Evolutionary conservation across 768 basidiomycete species (phyloP), one percentile per base, ranked within the genome.

Genomic region (Boletellus emodensis): DNA sequence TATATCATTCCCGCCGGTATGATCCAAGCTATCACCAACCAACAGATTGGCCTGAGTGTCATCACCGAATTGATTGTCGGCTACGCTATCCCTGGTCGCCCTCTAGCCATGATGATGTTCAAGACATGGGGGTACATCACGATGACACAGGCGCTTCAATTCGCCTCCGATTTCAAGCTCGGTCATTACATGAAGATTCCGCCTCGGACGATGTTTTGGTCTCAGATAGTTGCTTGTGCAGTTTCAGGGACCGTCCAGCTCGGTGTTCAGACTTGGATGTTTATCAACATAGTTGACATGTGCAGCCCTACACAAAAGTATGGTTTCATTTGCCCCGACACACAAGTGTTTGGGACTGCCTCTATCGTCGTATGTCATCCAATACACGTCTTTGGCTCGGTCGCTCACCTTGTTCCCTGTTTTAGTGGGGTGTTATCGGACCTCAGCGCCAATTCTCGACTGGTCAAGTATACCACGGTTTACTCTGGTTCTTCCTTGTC

Each of bases 91-190:
- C 77, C 77, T 60, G 87, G 87, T 14, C 78, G 76, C 44, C 85
- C 88, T 3, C 76, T 87, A 51, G 85, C 87, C 0, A 82, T 86
- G 80, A 85, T 88, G 86, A 82, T 87, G 78, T 87, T 83, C 73
- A 85, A 84, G 70, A 83, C 78, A 4, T 86, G 78, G 70, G 83
- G 82, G n/a, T 86, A 85, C 61, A 77, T 84, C 39, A 79, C 82
- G 1, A 80, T 84, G 80, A 55, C 70, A 18, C 77, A 78, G 72
- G 85, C 83, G 1, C 76, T 87, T 64, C 70, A 75, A 50, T 87
- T 87, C 63, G 74, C 83, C 4, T 72, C 76, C 41, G 87, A 88
- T 63, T 83, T 88, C 66, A 90, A 89, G 67, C 75, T 89, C 33
- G 87, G 87, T 46, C 85, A 88, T 70, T 86, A 75, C 71, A 84